Evolutionary conservation across 2,329 filamentous ascomycete species (phyloP), one percentile per base, ranked within the genome.

Genomic region (Diaporthe humulicola): DNA sequence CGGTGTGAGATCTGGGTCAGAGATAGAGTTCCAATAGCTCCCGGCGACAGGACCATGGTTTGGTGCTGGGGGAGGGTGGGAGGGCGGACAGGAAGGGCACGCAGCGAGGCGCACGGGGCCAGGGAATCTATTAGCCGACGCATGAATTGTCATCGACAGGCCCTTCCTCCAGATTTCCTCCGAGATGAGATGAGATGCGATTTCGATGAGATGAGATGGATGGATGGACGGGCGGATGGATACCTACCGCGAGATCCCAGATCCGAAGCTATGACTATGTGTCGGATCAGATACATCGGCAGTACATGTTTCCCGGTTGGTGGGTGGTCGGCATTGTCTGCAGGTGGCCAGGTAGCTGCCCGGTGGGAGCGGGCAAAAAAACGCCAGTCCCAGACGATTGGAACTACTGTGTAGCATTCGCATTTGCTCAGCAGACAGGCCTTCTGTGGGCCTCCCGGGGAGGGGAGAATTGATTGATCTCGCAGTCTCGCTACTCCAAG

Each of bases 181-280:
- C 71, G 38, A 45, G 70, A 56, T 38, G 48, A 74, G 57, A 58
- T 74, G 67, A 74, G 73, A 75, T 71, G 60, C 71, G 73, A 74
- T 72, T 64, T 22, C 25, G 54, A 48, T 60, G 58, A 67, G 73
- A 74, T 73, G 52, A 69, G 71, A 57, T 74, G 67, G 73, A 74
- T 74, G 61, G 42, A 36, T 50, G 40, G 61, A 50, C 42, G 57
- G 72, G 57, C 57, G 61, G 57, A 48, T 60, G 64, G 28, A 67
- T 50, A 25, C 45, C 61, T 50, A 30, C 45, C 61, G 54, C 36
- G 67, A 71, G 70, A 71, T 71, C 42, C 56, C 56, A 48, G 70
- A 67, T 67, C 42, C 61, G 61, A 45, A 50, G 61, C 61, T 19
- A 50, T 50, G 28, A 12, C 42, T 66, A 36, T 33, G 60, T 36